Evolutionary conservation across 805 yeast genomes (phyloP).

Genomic region (Spathaspora arborariae): DNA sequence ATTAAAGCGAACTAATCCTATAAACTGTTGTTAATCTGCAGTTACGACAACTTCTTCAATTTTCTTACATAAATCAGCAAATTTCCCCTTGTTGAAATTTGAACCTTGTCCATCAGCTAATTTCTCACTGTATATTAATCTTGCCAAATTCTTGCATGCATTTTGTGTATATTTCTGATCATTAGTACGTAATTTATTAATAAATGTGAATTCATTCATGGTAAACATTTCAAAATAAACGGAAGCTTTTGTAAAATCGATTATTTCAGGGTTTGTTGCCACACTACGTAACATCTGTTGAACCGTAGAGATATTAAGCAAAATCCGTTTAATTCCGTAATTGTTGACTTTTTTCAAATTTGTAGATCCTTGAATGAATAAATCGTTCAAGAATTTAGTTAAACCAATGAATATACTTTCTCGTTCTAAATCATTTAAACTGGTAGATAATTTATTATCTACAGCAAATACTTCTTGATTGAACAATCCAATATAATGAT

Average conservation of each 20-base stretch:
- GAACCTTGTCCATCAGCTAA: constrained; percentile 36
- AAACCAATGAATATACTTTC: constrained; percentile 43
- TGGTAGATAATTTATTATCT: constrained; percentile 39
- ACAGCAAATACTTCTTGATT: constrained; percentile 46
- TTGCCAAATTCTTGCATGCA: constrained; percentile 48
- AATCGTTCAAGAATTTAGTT: constrained; percentile 46
- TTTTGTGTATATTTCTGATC: constrained; percentile 34
- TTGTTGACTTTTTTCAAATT: constrained; percentile 48
- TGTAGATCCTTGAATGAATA: constrained; percentile 50
- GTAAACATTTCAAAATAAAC: constrained; percentile 56
- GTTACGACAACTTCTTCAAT: constrained; percentile 13
- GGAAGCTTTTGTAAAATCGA: constrained; percentile 51
- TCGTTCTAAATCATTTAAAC: constrained; percentile 29
- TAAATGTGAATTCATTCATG: constrained; percentile 42
- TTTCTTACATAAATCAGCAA: constrained; percentile 30
- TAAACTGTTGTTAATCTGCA: constrained; percentile 4
- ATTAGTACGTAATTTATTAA: constrained; percentile 36
- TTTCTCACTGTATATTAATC: constrained; percentile 49
- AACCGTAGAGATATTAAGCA: constrained; percentile 58
- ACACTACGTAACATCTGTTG: constrained; percentile 68
- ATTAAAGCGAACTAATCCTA: background rate
- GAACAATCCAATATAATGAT: constrained; percentile 47
- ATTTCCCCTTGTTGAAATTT: constrained; percentile 35
- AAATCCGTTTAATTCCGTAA: constrained; percentile 56
- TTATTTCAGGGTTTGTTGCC: constrained; percentile 46